Conservation (phyloP, 192 early-diverging fungal species). For the Phycomyces blakesleeanus region DNA sequence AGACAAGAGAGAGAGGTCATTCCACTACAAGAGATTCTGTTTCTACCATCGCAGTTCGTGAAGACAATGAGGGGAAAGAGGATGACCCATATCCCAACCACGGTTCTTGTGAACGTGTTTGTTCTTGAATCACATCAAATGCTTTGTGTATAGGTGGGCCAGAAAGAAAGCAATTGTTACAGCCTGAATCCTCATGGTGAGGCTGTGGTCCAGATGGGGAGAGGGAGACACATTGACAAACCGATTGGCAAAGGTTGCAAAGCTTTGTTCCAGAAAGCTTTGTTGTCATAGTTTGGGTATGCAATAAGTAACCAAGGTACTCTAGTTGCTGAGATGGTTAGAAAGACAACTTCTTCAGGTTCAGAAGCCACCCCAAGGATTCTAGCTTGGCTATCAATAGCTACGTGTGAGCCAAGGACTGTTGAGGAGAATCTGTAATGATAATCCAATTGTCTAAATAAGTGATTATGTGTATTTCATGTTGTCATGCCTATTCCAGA, state of each 20-base stretch:
- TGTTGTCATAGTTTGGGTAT: constrained; percentile 25
- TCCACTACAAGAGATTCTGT: constrained; percentile 12
- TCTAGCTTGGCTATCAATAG: not conserved
- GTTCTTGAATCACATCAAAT: constrained; percentile 32
- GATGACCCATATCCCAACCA: not conserved
- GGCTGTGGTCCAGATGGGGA: constrained; percentile 2
- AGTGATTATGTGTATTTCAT: not conserved
- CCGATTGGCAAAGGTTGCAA: constrained; percentile 21
- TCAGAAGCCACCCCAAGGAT: constrained; percentile 17
- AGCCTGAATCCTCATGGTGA: constrained; percentile 24
- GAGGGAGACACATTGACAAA: constrained; percentile 7
- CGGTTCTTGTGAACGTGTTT: not conserved
- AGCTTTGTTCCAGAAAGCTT: constrained; percentile 24
- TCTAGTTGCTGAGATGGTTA: constrained; percentile 25
- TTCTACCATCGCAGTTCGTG: constrained; percentile 7
- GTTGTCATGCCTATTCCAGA: constrained; percentile 6
- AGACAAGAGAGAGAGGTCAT: constrained; percentile 20
- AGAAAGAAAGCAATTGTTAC: constrained; percentile 27
- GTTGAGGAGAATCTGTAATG: not conserved
- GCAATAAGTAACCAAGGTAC: constrained; percentile 26
- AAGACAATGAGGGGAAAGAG: constrained; percentile 1
- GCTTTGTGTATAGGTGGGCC: constrained; percentile 20
- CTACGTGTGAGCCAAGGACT: not conserved
- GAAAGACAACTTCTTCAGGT: constrained; percentile 24
- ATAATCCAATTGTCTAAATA: constrained; percentile 12